Percentiles rank a stretch among this genome's conserved stretches.
phyloP scores from a whole-genome alignment of 2,329 filamentous ascomycete genomes.

The Epichloe gansuensis region DNA sequence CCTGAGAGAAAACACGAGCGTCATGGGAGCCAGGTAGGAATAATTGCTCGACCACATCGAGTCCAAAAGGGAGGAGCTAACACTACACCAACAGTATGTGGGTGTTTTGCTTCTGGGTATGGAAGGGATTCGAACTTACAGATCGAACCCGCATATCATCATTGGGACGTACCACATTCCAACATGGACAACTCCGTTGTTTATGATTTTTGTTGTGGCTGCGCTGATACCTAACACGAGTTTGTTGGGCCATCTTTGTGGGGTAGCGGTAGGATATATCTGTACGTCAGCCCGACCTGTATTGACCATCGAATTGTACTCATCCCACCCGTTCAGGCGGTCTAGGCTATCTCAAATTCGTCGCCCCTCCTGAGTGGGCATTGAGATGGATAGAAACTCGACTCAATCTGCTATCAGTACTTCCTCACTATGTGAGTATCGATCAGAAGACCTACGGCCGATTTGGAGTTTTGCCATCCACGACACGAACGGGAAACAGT shows the following conservation, averaged over 20 bases:
- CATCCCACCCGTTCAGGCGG: conserved; percentile 44
- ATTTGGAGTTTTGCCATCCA: conserved; percentile 73
- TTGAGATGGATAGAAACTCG: conserved; percentile 82
- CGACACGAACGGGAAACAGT: conserved; percentile 25
- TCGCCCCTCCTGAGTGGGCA: conserved; percentile 80
- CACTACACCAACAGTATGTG: conserved; percentile 53
- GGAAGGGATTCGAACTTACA: conserved; percentile 78
- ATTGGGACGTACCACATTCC: conserved; percentile 58
- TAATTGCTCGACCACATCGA: background rate
- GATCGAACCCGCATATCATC: conserved; percentile 65
- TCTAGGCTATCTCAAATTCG: conserved; percentile 75
- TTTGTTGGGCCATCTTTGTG: conserved; percentile 76
- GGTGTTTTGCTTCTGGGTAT: conserved; percentile 75
- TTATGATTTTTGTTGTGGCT: conserved; percentile 60
- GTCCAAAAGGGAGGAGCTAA: background rate
- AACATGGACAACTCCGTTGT: conserved; percentile 83
- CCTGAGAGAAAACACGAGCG: conserved; percentile 55
- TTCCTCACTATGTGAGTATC: conserved; percentile 87
- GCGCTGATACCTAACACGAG: conserved; percentile 72
- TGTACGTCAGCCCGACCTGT: conserved; percentile 44
- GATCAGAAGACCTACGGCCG: conserved; percentile 93
- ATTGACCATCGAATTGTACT: background rate
- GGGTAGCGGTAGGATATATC: conserved; percentile 72
- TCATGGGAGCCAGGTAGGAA: conserved; percentile 71
- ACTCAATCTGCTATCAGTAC: conserved; percentile 67